Base-by-base conservation (phyloP, 371 early-diverging fungal species). In the Mortierella sp. region DNA sequence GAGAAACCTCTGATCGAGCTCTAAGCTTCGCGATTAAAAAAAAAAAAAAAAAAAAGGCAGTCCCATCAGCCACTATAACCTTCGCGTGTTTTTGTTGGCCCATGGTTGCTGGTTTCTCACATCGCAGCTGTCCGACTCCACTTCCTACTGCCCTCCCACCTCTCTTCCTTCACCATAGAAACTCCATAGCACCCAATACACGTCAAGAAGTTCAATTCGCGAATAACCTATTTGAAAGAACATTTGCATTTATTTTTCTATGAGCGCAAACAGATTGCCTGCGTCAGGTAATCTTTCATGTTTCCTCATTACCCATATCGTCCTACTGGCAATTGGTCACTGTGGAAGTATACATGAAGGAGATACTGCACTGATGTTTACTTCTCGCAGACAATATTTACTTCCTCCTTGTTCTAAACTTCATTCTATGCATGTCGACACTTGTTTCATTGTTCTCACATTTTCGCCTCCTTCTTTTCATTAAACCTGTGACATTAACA, bases 1-100 rank as follows among this genome's bases (percentile, higher is more conserved):
- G 80, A 80, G 59, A 74, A 70, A 28, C 80, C 80, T 24, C 52
- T 80, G 50, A 80, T 80, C 9, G 80, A 80, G 63, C 45, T 80
- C 0, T 80, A 63, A 55, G 24, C 24, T 24, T 13, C 4, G 0
- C 24, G 19, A 36, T 45, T 28, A 28, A 28, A 28, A 61, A 62
- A 57, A 61, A 57, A 62, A 57, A 28, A 28, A 28, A 61, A 62
- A 57, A 61, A 57, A 62, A 57, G 61, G 40, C 58, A 60, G 75
- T 53, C 75, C 22, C 60, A 22, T 28, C 61, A 41, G 50, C 60
- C 61, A n/a, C 43, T 33, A 43, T 43, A 9, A 33, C 24, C 3
- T 33, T n/a, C 43, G 43, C 43, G 48, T 47, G 19, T 16, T 47
- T 19, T 11, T 19, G 48, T 16, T 19, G 4, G 15, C 48, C 11